These are phyloP conservation scores for Trichoderma guizhouense DNA, from an alignment of 2,329 filamentous ascomycete genomes.

Conservation along the genomic window DNA sequence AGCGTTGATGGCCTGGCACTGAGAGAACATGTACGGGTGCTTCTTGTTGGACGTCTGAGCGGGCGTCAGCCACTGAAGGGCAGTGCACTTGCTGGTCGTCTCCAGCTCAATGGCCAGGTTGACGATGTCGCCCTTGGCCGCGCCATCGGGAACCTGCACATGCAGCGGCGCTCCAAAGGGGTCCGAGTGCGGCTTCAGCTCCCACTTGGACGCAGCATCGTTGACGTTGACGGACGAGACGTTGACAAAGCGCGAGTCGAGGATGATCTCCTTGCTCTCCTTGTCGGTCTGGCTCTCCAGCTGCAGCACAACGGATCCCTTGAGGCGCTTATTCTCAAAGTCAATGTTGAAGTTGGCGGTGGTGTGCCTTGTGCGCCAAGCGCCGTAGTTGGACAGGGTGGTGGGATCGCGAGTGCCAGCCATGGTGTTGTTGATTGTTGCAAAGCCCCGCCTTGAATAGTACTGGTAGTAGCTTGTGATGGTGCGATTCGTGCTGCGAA, in stretches of 20 bases:
- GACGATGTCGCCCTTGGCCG: conserved; percentile 50
- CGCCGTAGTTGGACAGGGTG: conserved; percentile 87
- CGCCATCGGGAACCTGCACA: conserved; percentile 56
- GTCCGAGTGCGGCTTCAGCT: conserved; percentile 64
- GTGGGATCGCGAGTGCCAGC: conserved; percentile 68
- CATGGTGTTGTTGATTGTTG: conserved; percentile 29
- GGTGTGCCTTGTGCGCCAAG: conserved; percentile 81
- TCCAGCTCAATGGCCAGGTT: conserved; percentile 64
- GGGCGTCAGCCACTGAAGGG: conserved; percentile 91
- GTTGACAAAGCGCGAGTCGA: conserved; percentile 83
- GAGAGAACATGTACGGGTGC: conserved; percentile 96
- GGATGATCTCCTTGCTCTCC: conserved; percentile 70
- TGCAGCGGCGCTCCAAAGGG: conserved; percentile 73
- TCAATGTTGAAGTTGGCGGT: conserved; percentile 77
- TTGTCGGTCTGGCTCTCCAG: conserved; percentile 74
- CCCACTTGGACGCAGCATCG: conserved; percentile 62
- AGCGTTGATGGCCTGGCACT: conserved; percentile 95
- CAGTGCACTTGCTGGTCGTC: conserved; percentile 85
- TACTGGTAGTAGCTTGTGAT: not conserved
- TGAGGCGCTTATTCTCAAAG: conserved; percentile 74
- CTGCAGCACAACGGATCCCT: conserved; percentile 71
- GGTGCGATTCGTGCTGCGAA: conserved; percentile 6
- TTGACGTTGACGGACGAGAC: conserved; percentile 70
- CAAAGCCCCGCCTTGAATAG: conserved; percentile 25
- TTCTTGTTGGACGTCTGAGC: conserved; percentile 94